Percentiles rank a stretch among this genome's conserved stretches.
phyloP scores from a whole-genome alignment of 805 yeast genomes.

The Candida lessepsii region DNA sequence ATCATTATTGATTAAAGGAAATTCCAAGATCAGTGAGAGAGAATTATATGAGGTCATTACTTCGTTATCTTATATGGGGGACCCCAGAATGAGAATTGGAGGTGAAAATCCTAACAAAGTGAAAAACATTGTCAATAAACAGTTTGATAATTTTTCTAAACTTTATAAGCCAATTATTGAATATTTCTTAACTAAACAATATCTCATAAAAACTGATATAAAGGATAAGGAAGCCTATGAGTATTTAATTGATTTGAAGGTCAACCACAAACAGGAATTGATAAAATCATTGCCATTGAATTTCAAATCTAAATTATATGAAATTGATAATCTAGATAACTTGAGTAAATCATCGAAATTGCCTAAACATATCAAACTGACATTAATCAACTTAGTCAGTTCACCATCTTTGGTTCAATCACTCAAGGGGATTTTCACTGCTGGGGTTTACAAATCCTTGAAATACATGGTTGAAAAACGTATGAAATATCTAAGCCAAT shows the following conservation, averaged over 20 bases:
- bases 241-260: background rate
- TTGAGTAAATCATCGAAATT: slow-evolving; percentile 22
- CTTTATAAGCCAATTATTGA: slow-evolving; percentile 65
- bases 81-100: slow-evolving; percentile 76
- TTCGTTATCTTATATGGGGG: slow-evolving; percentile 83
- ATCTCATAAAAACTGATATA: background rate
- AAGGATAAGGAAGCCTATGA: too few species aligned
- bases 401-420: slow-evolving; percentile 75
- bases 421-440: slow-evolving; percentile 80
- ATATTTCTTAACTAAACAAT: slow-evolving; percentile 1
- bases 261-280: slow-evolving; percentile 20
- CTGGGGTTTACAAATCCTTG: slow-evolving; percentile 71
- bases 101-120: slow-evolving; percentile 94
- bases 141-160: slow-evolving; percentile 61
- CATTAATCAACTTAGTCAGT: slow-evolving; percentile 47
- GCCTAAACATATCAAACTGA: slow-evolving; percentile 21
- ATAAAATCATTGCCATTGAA: slow-evolving; percentile 47
- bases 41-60: slow-evolving; percentile 77
- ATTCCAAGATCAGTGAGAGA: slow-evolving; percentile 48
- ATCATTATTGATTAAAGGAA: slow-evolving; percentile 51
- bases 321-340: slow-evolving; percentile 6
- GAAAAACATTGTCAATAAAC: slow-evolving; percentile 78
- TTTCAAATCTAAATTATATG: slow-evolving; percentile 44
- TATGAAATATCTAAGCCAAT: slow-evolving; percentile 20
- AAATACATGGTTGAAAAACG: slow-evolving; percentile 76